These are phyloP conservation scores for Microbotryum intermedium DNA, from an alignment of 1,284 basidiomycete genomes.

Conservation along the genomic window DNA sequence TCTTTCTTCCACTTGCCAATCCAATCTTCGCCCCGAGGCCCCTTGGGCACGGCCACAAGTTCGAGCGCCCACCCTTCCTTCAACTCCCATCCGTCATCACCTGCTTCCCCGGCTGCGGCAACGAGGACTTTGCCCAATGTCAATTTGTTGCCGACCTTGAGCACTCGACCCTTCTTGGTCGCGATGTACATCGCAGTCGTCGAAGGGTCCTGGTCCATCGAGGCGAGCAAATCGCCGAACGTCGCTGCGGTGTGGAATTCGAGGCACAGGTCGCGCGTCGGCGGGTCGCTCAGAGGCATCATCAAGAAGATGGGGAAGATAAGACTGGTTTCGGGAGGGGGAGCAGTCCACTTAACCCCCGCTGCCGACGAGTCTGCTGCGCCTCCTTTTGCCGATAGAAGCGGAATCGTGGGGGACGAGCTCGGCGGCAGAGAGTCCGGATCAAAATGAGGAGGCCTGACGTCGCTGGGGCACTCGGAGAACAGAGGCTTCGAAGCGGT, in stretches of 20 bases:
- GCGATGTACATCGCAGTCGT: conserved; percentile 70
- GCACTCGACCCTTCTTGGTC: conserved; percentile 61
- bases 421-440: conserved; percentile 35
- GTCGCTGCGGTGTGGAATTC: conserved; percentile 78
- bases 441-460: conserved; percentile 47
- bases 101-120: conserved; percentile 48
- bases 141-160: conserved; percentile 86
- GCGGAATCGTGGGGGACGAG: conserved; percentile 29
- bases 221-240: conserved; percentile 65
- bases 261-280: conserved; percentile 77
- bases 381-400: conserved; percentile 18
- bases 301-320: conserved; percentile 83
- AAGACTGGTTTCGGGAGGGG: conserved; percentile 52
- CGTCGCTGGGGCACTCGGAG: conserved; percentile 38
- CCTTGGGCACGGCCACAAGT: conserved; percentile 74
- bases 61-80: conserved; percentile 65
- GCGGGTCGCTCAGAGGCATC: conserved; percentile 66
- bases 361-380: conserved; percentile 32
- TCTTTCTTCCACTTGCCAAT: conserved; percentile 73
- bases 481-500: conserved; percentile 21
- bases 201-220: conserved; percentile 64
- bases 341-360: conserved; percentile 49
- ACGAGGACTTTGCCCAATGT: conserved; percentile 64
- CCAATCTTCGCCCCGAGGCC: conserved; percentile 74
- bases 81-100: conserved; percentile 65